A percentile compares a stretch with the other conserved stretches of the same genome.
These are phyloP conservation scores for Begonia loranthoides DNA, from an alignment of 306 rosid genomes.

Conservation along the genomic window DNA sequence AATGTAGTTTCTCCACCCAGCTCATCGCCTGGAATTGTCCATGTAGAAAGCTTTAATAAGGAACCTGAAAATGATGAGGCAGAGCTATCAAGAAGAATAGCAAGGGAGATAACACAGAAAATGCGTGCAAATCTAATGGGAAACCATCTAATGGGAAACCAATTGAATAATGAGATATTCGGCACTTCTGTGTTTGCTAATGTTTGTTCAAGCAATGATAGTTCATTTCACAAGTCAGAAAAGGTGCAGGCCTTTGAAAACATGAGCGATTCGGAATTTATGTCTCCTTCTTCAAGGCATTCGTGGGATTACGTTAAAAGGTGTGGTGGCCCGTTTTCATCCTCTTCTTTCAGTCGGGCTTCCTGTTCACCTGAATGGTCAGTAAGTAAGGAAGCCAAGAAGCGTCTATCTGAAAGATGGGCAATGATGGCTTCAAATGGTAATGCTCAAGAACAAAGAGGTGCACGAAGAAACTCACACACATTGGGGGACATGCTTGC, in stretches of 20 bases:
- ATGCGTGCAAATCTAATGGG: too few relatives aligned
- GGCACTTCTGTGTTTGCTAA: slow-evolving; percentile 54
- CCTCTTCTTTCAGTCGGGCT: slow-evolving; percentile 50
- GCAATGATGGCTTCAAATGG: slow-evolving; percentile 51
- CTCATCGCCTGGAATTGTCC: slow-evolving; percentile 36
- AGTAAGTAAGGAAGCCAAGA: slow-evolving; percentile 89
- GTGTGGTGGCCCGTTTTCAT: slow-evolving; percentile 52
- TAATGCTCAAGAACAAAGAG: slow-evolving; percentile 42
- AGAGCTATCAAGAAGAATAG: slow-evolving; percentile 34
- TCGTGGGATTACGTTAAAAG: slow-evolving; percentile 66
- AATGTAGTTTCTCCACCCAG: slow-evolving; percentile 36
- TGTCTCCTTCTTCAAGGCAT: slow-evolving; percentile 64
- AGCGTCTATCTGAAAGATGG: slow-evolving; percentile 94
- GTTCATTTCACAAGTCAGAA: slow-evolving; percentile 30
- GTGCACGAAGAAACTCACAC: slow-evolving; percentile 40
- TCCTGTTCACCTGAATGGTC: slow-evolving; percentile 83
- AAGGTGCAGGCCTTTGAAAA: slow-evolving; percentile 49
- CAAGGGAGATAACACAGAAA: slow-evolving; percentile 30
- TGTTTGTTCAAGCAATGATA: slow-evolving; percentile 68
- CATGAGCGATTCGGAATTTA: slow-evolving; percentile 56
- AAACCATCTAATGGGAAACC: slow-evolving; percentile 45
- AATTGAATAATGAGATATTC: slow-evolving; percentile 36
- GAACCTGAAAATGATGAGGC: slow-evolving; percentile 34
- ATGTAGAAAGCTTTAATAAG: slow-evolving; percentile 21
- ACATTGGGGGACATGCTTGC: slow-evolving; percentile 98